These are phyloP conservation scores for Pneumocystis carinii DNA, from an alignment of 1,139 yeast species.

Conservation along the genomic window DNA sequence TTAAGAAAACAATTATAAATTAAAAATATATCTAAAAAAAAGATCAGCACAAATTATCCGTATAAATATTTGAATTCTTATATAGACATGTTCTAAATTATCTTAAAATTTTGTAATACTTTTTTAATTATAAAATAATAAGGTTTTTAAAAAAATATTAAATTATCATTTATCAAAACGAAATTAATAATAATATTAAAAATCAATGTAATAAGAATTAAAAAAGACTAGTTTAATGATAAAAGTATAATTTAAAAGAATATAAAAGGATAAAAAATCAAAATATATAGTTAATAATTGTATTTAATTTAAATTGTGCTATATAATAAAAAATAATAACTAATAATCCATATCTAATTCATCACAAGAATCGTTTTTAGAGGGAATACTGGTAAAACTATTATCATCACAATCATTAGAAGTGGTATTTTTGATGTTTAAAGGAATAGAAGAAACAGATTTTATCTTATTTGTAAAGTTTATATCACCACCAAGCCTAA, in stretches of 20 bases:
- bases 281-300: not conserved
- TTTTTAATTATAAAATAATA: not conserved
- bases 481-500: not conserved
- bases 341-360: not conserved
- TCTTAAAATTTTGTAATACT: not conserved
- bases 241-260: not conserved
- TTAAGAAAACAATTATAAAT: not conserved
- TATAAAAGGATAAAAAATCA: not conserved
- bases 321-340: not conserved
- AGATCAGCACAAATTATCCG: not conserved
- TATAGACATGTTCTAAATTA: not conserved
- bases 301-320: not conserved
- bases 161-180: too few relatives aligned
- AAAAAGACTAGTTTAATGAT: not conserved
- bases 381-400: not conserved
- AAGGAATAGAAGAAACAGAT: not conserved
- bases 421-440: not conserved
- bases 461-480: not conserved
- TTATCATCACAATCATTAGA: not conserved
- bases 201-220: not conserved
- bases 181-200: not conserved
- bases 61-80: not conserved
- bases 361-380: not conserved
- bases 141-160: too few relatives aligned
- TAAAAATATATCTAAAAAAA: not conserved